Base-by-base conservation (phyloP, 805 yeast genomes). In the Kodamaea neixiangensis region DNA sequence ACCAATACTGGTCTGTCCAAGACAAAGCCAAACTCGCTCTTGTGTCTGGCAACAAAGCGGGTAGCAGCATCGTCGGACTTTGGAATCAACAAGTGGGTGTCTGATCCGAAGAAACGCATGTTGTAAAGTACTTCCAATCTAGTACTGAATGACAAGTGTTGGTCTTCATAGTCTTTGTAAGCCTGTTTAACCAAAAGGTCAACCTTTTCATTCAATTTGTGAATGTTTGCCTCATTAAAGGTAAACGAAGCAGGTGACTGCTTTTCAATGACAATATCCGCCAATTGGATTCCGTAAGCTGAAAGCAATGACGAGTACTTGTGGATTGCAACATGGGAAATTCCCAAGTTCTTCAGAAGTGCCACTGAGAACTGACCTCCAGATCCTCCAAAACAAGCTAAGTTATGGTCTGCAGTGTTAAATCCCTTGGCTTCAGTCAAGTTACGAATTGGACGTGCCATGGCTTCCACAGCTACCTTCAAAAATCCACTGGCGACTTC, bases 331-430 rank as follows among this genome's bases (percentile, higher is more conserved):
- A 90, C 87, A 22, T 82, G 80, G 10, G 73, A 65, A 44, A 90
- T 86, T 7, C 91, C 91, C 53, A 90, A 73, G 20, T 79, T 76
- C 51, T 80, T 76, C 1, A 96, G 96, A 33, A 90, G 83, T 7
- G 87, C 83, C 45, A 81, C 83, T 2, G 94, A 92, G 66, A 88
- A 92, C 68, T 90, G 97, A 7, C 97, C 97, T 48, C 97, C 97
- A 20, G 96, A 96, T 45, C 97, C 97, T 44, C 97, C 97, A 69
- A 90, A 90, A 2, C 93, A 79, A 1, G 91, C 96, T 52, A 90
- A 69, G 51, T 86, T 71, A 64, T 90, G 96, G 9, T 78, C 72
- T 7, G 86, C 64, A 0, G 83, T 77, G 39, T 80, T 76, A 61
- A 83, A 82, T 3, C 97, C 97, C 61, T 84, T 88, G 1, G 93